Conservation (phyloP, 2,329 filamentous ascomycete genomes). For the Xylaria sp. region DNA sequence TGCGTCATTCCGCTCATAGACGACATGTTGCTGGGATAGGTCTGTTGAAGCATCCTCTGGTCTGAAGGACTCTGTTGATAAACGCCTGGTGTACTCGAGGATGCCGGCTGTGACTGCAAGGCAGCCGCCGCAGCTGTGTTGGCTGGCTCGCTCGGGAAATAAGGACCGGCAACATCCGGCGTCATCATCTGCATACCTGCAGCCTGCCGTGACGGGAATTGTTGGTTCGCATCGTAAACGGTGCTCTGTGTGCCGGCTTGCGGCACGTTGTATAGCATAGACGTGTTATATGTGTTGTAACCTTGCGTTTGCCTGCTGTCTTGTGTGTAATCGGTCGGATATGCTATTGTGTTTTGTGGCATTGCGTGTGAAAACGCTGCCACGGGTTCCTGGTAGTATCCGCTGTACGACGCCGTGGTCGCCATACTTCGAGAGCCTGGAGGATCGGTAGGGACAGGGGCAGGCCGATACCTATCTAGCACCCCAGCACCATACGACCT, state of each 20-base stretch:
- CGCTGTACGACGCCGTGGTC: constrained; percentile 61
- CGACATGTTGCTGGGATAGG: constrained; percentile 55
- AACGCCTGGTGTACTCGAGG: constrained; percentile 61
- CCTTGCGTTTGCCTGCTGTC: constrained; percentile 62
- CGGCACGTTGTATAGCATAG: constrained; percentile 81
- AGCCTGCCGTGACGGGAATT: constrained; percentile 77
- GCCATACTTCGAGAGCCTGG: constrained; percentile 57
- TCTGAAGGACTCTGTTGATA: constrained; percentile 68
- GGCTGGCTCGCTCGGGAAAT: constrained; percentile 73
- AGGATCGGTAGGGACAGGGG: constrained; percentile 56
- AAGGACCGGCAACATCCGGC: constrained; percentile 70
- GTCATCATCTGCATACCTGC: constrained; percentile 78
- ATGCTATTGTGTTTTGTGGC: constrained; percentile 56
- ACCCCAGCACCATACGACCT: constrained; percentile 51
- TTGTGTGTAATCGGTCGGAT: constrained; percentile 68
- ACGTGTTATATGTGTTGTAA: constrained; percentile 65
- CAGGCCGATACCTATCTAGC: constrained; percentile 58
- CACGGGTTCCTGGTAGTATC: constrained; percentile 63
- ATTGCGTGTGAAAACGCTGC: constrained; percentile 62
- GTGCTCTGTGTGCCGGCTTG: constrained; percentile 65
- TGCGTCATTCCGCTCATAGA: constrained; percentile 55
- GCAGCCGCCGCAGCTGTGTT: constrained; percentile 63
- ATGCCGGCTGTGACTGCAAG: constrained; percentile 56
- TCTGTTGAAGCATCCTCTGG: constrained; percentile 61
- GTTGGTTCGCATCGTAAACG: constrained; percentile 77